Base-by-base conservation (phyloP, 176 grass and related monocot genomes). In the Oryza nivara region DNA sequence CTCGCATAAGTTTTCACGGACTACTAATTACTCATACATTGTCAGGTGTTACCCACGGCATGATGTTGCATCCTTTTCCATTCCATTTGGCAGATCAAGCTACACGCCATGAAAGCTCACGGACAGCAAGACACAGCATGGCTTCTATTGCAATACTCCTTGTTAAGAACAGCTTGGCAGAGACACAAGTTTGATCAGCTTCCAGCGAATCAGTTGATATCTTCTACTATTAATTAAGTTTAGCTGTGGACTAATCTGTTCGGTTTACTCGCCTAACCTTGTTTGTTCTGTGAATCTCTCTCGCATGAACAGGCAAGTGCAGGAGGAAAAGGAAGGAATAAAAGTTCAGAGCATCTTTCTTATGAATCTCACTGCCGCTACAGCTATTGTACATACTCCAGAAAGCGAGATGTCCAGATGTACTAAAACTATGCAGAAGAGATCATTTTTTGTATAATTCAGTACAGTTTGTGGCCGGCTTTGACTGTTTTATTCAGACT, bases 101-200 rank as follows among this genome's bases (percentile, higher is more conserved):
- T 30, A 73, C 22, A 10, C 17, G 26, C 30, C 74, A 68, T 58
- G 82, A 54, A 84, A 68, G 73, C 47, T 84, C 73, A 75, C 71
- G 44, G 44, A 38, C 30, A 40, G 61, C 44, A 48, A 3, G 45
- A n/a, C 15, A 5, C 13, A 63, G 32, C 41, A 83, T 65, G 56
- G 30, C 72, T 41, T 54, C 13, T 40, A 9, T 58, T 9, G 41
- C 83, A 32, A 32, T 32, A 60, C 73, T 60, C 65, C 67, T 51
- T 5, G 15, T 30, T 6, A 43, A 5, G 25, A 65, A 74, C 48
- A 65, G n/a, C 40, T 80, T 66, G 56, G 17, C 20, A 36, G 84
- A 85, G 60, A 14, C 45, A 77, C 36, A 85, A 40, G 45, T 28
- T 11, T 63, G 9, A 22, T 40, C 61, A 35, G 28, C 20, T 74